Percentiles rank a stretch among this genome's conserved stretches.
phyloP scores from a whole-genome alignment of 768 basidiomycete genomes.

The Rhodotorula sphaerocarpa region DNA sequence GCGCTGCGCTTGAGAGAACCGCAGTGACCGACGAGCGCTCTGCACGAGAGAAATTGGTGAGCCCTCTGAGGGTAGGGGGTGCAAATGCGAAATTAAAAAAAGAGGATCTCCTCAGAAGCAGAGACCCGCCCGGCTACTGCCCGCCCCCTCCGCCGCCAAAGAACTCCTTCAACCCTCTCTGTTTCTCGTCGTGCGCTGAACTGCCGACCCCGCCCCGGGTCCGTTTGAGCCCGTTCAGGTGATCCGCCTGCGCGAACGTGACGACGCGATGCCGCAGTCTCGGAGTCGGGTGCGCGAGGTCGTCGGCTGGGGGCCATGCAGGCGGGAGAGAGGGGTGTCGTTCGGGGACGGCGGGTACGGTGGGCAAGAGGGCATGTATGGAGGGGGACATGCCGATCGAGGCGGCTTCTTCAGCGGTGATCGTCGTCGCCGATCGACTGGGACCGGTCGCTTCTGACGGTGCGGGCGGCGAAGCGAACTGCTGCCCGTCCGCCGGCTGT shows the following conservation, averaged over 20 bases:
- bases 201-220: slow-evolving; percentile 46
- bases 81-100: too few relatives aligned
- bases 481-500: not conserved
- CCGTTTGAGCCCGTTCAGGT: slow-evolving; percentile 44
- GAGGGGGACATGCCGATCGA: not conserved
- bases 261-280: slow-evolving; percentile 33
- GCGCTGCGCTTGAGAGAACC: too few relatives aligned
- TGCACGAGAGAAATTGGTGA: too few relatives aligned
- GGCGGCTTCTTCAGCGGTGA: not conserved
- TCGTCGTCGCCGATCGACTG: not conserved
- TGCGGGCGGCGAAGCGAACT: slow-evolving; percentile 7
- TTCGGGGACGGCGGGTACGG: slow-evolving; percentile 22
- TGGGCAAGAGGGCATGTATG: slow-evolving; percentile 3
- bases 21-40: too few relatives aligned
- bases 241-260: slow-evolving; percentile 42
- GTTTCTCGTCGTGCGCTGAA: slow-evolving; percentile 43
- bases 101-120: too few relatives aligned
- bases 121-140: too few relatives aligned
- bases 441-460: slow-evolving; percentile 13
- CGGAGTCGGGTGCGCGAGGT: slow-evolving; percentile 17
- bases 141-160: slow-evolving; percentile 41
- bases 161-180: slow-evolving; percentile 44
- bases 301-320: slow-evolving; percentile 7
- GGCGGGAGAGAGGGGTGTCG: slow-evolving; percentile 16
- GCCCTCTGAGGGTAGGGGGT: too few relatives aligned